These are phyloP conservation scores for Condylostoma magnum DNA, from an alignment of 169 alveolate species.

Conservation along the genomic window DNA sequence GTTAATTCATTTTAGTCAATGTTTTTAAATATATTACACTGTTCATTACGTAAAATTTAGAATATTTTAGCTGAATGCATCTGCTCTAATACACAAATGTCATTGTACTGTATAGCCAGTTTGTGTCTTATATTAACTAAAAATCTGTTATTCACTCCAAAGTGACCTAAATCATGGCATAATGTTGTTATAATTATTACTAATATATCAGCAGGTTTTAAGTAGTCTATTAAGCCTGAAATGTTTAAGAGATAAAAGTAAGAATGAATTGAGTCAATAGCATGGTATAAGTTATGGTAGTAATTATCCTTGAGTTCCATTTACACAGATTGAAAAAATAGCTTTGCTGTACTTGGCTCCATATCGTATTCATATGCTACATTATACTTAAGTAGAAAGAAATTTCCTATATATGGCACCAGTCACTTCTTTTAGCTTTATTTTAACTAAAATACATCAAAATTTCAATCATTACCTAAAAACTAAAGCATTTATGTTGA, in stretches of 20 bases:
- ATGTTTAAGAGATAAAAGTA: neutral
- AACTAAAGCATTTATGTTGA: too few relatives aligned
- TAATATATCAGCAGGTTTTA: slow-evolving; percentile 55
- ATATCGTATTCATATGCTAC: too few relatives aligned
- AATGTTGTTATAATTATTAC: slow-evolving; percentile 68
- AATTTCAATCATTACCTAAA: too few relatives aligned
- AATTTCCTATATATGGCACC: too few relatives aligned
- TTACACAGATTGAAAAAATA: too few relatives aligned
- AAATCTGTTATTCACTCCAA: slow-evolving; percentile 72
- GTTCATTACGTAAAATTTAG: slow-evolving; percentile 3
- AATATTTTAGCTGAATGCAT: slow-evolving; percentile 67
- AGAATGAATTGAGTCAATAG: slow-evolving; percentile 30
- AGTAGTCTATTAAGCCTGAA: neutral
- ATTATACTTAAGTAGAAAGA: too few relatives aligned
- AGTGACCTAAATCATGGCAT: slow-evolving; percentile 81
- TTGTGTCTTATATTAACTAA: slow-evolving; percentile 48
- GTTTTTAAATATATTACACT: neutral
- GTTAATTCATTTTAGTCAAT: neutral
- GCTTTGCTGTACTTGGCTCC: too few relatives aligned
- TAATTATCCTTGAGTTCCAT: too few relatives aligned
- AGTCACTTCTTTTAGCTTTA: too few relatives aligned
- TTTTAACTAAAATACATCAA: too few relatives aligned
- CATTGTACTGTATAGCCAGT: slow-evolving; percentile 67
- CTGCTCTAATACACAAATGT: slow-evolving; percentile 67
- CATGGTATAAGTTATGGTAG: too few relatives aligned